Evolutionary conservation across 768 basidiomycete species (phyloP).

Genomic region (Tulasnella sp.): DNA sequence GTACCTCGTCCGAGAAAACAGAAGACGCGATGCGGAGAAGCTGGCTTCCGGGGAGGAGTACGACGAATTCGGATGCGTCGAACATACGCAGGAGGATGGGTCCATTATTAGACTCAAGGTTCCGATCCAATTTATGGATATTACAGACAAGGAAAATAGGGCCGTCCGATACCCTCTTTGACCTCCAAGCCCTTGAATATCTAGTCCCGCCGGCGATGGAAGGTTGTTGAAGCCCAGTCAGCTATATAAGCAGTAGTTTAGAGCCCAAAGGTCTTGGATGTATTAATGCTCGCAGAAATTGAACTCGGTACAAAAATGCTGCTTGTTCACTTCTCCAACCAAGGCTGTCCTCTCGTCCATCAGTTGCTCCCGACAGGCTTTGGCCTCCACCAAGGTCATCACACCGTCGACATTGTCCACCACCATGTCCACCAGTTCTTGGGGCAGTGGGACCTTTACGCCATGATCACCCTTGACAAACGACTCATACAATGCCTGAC

Average conservation of each 20-base stretch:
- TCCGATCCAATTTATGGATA: slow-evolving; percentile 12
- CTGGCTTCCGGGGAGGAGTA: slow-evolving; percentile 10
- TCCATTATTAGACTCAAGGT: slow-evolving; percentile 11
- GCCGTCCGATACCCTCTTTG: slow-evolving; percentile 16
- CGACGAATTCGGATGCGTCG: slow-evolving; percentile 18
- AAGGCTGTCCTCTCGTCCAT: neutral
- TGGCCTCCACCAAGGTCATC: slow-evolving; percentile 3
- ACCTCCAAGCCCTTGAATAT: too few relatives aligned
- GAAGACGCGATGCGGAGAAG: slow-evolving; percentile 21
- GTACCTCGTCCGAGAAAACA: slow-evolving; percentile 21
- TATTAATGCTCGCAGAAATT: neutral
- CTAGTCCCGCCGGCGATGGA: too few relatives aligned
- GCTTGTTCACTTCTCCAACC: neutral
- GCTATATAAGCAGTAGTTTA: too few relatives aligned
- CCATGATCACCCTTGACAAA: neutral
- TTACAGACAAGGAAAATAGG: slow-evolving; percentile 19
- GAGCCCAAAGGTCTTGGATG: too few relatives aligned
- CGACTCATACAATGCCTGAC: slow-evolving; percentile 28
- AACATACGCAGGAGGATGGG: slow-evolving; percentile 11
- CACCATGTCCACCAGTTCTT: neutral
- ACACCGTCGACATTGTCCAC: neutral
- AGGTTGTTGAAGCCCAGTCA: too few relatives aligned
- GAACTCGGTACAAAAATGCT: neutral
- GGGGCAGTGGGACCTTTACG: neutral
- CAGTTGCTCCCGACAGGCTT: neutral